Evolutionary conservation across 2,329 filamentous ascomycete genomes (phyloP).

Genomic region (Westerdykella ornata): DNA sequence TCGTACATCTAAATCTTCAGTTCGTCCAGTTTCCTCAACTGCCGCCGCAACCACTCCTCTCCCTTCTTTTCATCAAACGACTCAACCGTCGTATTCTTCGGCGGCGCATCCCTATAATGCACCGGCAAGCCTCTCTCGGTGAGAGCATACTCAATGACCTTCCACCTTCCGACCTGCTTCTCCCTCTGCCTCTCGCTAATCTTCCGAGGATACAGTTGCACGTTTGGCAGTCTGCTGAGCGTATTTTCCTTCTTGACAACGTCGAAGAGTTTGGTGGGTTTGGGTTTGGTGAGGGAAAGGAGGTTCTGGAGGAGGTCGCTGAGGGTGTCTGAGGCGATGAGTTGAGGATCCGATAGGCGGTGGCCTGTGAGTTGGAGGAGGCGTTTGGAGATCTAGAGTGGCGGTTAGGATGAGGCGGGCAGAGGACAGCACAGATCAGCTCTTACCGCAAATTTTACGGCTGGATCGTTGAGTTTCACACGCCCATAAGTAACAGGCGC

Average conservation of each 20-base stretch:
- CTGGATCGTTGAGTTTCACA: constrained; percentile 16
- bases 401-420: constrained; percentile 7
- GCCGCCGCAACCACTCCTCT: too few relatives aligned
- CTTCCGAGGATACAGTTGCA: constrained; percentile 57
- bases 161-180: constrained; percentile 65
- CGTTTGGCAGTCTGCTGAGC: constrained; percentile 57
- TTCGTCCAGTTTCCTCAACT: too few relatives aligned
- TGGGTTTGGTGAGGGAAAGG: constrained; percentile 30
- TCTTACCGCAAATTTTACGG: constrained; percentile 35
- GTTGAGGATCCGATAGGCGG: constrained; percentile 62
- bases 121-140: constrained; percentile 5
- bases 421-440: constrained; percentile 10
- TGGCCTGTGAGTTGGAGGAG: constrained; percentile 74
- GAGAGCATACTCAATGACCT: constrained; percentile 68
- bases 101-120: too few relatives aligned
- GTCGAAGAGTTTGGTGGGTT: constrained; percentile 55
- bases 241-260: constrained; percentile 44
- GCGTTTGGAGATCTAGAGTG: constrained; percentile 66
- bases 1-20: too few relatives aligned
- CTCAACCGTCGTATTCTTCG: too few relatives aligned
- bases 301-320: constrained; percentile 35
- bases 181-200: constrained; percentile 66
- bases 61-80: too few relatives aligned
- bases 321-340: constrained; percentile 40
- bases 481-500: constrained; percentile 7